Evolutionary conservation across 2,329 filamentous ascomycete genomes (phyloP).

Genomic region (Lasiodiplodia theobromae): DNA sequence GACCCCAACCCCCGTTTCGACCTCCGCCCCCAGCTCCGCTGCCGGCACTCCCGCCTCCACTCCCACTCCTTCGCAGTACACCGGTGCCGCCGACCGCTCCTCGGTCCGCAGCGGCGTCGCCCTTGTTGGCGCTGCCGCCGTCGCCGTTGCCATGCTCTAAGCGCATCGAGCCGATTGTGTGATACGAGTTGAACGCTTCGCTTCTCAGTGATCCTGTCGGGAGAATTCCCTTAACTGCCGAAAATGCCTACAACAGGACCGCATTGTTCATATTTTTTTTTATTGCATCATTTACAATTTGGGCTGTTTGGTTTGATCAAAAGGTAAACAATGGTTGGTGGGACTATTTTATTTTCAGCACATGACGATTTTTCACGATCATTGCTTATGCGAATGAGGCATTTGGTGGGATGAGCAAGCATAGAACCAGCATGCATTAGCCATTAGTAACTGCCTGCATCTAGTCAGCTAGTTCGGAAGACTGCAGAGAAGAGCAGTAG

Average conservation of each 20-base stretch:
- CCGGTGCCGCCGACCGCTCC: constrained; percentile 11
- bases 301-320: not conserved
- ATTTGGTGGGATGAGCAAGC: constrained; percentile 7
- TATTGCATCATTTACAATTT: constrained; percentile 3
- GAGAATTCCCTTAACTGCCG: not conserved
- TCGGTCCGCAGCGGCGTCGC: constrained; percentile 22
- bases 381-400: not conserved
- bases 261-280: constrained; percentile 17
- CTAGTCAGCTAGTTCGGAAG: not conserved
- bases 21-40: constrained; percentile 18
- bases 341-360: not conserved
- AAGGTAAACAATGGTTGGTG: constrained; percentile 5
- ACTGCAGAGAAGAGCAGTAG: not conserved
- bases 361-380: constrained; percentile 23
- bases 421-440: constrained; percentile 18
- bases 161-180: not conserved
- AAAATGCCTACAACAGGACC: not conserved
- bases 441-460: not conserved
- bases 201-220: constrained; percentile 11
- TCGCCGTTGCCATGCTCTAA: constrained; percentile 28
- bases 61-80: constrained; percentile 33
- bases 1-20: constrained; percentile 22
- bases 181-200: not conserved
- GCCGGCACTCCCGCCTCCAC: constrained; percentile 29
- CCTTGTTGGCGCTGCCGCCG: constrained; percentile 22